These are phyloP conservation scores for Euphorbia peplus DNA, from an alignment of 345 rosid species.

Conservation along the genomic window DNA sequence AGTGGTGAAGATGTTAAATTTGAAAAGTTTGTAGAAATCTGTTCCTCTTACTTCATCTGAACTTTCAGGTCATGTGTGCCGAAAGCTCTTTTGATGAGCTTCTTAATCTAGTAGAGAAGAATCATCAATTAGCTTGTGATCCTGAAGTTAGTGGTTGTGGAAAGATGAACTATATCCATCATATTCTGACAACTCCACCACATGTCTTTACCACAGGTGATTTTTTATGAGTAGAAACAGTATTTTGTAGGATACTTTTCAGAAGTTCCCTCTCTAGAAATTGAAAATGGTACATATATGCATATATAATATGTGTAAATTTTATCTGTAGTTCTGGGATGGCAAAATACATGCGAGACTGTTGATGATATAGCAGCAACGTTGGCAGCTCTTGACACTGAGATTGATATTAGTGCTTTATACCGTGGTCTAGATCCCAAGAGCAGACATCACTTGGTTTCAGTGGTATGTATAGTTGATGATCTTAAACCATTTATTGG, in stretches of 20 bases:
- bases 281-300: background rate
- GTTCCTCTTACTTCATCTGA: constrained; percentile 16
- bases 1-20: background rate
- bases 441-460: constrained; percentile 61
- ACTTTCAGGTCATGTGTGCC: constrained; percentile 53
- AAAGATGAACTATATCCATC: constrained; percentile 72
- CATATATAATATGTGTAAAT: too few species aligned
- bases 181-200: constrained; percentile 68
- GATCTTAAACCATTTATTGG: background rate
- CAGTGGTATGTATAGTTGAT: constrained; percentile 58
- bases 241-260: constrained; percentile 12
- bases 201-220: constrained; percentile 85
- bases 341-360: constrained; percentile 92
- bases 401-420: constrained; percentile 78
- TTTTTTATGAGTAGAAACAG: background rate
- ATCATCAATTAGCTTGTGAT: constrained; percentile 91
- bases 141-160: constrained; percentile 85
- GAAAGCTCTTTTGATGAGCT: constrained; percentile 80
- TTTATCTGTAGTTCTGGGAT: constrained; percentile 75
- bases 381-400: constrained; percentile 64
- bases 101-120: constrained; percentile 76
- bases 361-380: constrained; percentile 84
- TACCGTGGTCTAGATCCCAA: constrained; percentile 79
- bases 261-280: constrained; percentile 10
- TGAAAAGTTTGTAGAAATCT: background rate